Conservation (phyloP, 2,329 filamentous ascomycete genomes). For the Alternaria solani region DNA sequence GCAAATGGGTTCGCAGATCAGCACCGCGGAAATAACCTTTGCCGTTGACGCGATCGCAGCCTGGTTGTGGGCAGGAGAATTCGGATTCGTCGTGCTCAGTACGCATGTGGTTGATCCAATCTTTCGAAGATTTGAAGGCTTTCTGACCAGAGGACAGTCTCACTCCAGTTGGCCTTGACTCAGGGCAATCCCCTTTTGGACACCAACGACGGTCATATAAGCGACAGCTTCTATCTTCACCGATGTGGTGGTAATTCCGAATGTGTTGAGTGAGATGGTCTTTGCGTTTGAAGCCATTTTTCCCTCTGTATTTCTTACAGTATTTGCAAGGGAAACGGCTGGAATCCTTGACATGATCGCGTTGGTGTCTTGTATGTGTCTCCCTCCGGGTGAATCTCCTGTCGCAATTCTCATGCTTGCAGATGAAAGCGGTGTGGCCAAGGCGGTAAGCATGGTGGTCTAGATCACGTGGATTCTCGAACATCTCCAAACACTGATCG, state of each 20-base stretch:
- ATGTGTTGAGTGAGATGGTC: constrained; percentile 6
- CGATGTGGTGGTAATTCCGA: constrained; percentile 6
- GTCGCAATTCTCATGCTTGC: neutral
- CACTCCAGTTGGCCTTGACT: fast-evolving
- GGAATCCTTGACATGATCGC: too few relatives aligned
- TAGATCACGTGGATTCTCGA: fast-evolving
- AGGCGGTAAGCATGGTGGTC: fast-evolving
- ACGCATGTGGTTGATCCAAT: neutral
- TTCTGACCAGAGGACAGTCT: too few relatives aligned
- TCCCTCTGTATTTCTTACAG: constrained; percentile 4
- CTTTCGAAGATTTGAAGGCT: fast-evolving
- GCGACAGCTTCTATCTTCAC: fast-evolving
- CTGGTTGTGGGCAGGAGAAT: neutral
- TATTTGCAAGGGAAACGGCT: constrained; percentile 6
- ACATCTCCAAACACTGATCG: neutral
- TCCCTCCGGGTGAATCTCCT: neutral
- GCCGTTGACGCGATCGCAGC: neutral
- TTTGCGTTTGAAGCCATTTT: neutral
- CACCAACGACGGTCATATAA: neutral
- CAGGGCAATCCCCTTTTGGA: fast-evolving
- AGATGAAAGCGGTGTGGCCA: neutral
- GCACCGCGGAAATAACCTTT: neutral
- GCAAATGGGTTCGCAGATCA: neutral
- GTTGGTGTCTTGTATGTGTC: neutral
- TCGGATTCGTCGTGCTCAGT: neutral